Base-by-base conservation (phyloP, 257 asterid species). In the Knoxia roxburghii region DNA sequence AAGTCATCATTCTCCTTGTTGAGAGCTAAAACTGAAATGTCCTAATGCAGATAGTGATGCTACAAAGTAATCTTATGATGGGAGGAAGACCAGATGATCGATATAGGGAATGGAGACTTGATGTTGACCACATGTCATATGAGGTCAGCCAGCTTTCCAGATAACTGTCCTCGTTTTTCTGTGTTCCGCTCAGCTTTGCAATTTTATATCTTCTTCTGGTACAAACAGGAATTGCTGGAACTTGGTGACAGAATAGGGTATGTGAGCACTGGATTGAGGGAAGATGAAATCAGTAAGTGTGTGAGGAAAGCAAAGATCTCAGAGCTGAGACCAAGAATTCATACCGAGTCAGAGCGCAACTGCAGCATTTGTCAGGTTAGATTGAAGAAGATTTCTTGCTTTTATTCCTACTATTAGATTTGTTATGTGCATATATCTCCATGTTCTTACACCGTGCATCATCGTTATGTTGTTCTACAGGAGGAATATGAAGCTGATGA, bases 331-430 rank as follows among this genome's bases (percentile, higher is more conserved):
- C 24, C 74, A 51, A 80, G 80, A 75, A 62, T 75, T 9, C 71
- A 68, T 18, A 55, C 86, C 0, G 89, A 81, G 61, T 60, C 30
- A 70, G 96, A 87, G 73, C 80, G 65, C 70, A 85, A 78, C 64
- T 92, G 96, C 90, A 87, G 90, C 72, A 81, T 92, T 66, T 92
- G 97, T 81, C 97, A 89, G 96, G 97, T 92, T 75, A 12, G 78
- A 69, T 64, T 52, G 2, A 0, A 8, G 18, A 12, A 7, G 56
- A 9, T 64, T 14, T 26, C 27, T n/a, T 8, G 0, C 2, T 5
- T 46, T 15, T 1, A 26, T 46, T 17, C 50, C 0, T 49, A 1
- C 5, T 18, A 10, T 30, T 35, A 8, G 61, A 37, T 17, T 15
- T 23, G 14, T 39, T 18, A 51, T 69, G 12, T 43, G n/a, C 4